Conservation (phyloP, 2,329 filamentous ascomycete species). For the Setomelanomma holmii region DNA sequence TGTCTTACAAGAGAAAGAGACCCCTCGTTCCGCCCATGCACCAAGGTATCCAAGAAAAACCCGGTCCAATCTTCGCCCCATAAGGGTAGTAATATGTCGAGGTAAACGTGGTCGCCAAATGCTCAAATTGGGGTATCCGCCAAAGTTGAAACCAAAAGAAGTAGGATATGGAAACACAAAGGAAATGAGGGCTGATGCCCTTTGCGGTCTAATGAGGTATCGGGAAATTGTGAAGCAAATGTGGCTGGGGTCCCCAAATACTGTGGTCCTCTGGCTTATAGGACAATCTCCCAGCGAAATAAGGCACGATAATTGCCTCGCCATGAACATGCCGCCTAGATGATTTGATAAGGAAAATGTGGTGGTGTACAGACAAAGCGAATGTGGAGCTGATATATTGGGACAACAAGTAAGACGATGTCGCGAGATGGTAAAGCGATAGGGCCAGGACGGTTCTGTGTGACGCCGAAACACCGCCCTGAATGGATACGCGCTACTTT, state of each 20-base stretch:
- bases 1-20: conserved; percentile 12
- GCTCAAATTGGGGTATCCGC: conserved; percentile 46
- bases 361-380: conserved; percentile 28
- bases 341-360: conserved; percentile 27
- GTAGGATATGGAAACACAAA: conserved; percentile 31
- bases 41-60: conserved; percentile 9
- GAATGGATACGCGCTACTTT: conserved; percentile 34
- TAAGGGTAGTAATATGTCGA: conserved; percentile 4
- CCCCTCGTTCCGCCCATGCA: conserved; percentile 3
- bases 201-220: conserved; percentile 42
- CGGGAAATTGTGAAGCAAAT: conserved; percentile 30
- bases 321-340: conserved; percentile 34
- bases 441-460: conserved; percentile 26
- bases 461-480: conserved; percentile 42
- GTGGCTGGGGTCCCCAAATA: conserved; percentile 12
- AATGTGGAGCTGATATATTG: conserved; percentile 27
- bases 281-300: conserved; percentile 23
- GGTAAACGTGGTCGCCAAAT: conserved; percentile 40
- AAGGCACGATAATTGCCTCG: conserved; percentile 19
- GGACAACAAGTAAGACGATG: conserved; percentile 20
- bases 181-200: conserved; percentile 22
- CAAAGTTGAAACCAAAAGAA: conserved; percentile 14
- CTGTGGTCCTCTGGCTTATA: conserved; percentile 8
- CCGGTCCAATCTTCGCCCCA: neutral
- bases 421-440: conserved; percentile 32